A percentile compares a stretch with the other conserved stretches of the same genome.
Conservation (phyloP, 306 rosid species). For the Calophaca sinica region DNA sequence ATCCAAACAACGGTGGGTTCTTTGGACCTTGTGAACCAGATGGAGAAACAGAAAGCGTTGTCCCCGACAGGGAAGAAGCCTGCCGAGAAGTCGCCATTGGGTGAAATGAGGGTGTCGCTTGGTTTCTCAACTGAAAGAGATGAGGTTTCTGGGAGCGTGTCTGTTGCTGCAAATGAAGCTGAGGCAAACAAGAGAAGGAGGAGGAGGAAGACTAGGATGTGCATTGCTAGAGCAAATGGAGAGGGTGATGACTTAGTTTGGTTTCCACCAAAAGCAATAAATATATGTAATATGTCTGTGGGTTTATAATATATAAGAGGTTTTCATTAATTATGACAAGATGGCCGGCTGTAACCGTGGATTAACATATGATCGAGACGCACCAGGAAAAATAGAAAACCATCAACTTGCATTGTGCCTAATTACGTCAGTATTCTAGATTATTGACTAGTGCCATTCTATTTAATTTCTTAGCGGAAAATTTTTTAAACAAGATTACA, state of each 20-base stretch:
- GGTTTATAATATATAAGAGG: too few species aligned
- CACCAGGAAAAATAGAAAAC: too few species aligned
- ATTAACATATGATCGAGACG: too few species aligned
- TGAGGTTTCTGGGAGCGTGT: slow-evolving; percentile 46
- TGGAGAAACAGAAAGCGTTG: slow-evolving; percentile 66
- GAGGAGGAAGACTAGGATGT: background rate
- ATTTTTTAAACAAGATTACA: too few species aligned
- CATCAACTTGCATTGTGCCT: too few species aligned
- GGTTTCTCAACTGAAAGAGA: slow-evolving; percentile 58
- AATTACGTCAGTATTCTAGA: too few species aligned
- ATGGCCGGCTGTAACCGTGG: too few species aligned
- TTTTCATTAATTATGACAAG: too few species aligned
- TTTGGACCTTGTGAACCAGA: slow-evolving; percentile 52
- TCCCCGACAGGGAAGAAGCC: slow-evolving; percentile 59
- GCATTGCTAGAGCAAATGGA: slow-evolving; percentile 37
- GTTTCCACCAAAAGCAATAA: too few species aligned
- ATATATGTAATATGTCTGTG: too few species aligned
- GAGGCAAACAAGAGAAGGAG: slow-evolving; percentile 30
- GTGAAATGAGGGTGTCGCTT: slow-evolving; percentile 46
- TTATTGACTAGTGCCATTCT: too few species aligned
- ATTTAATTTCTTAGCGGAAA: too few species aligned
- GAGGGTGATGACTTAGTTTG: background rate
- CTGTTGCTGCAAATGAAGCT: slow-evolving; percentile 41
- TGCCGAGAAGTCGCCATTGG: slow-evolving; percentile 55
- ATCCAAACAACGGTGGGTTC: slow-evolving; percentile 60